These are phyloP conservation scores for Abortiporus biennis DNA, from an alignment of 1,284 basidiomycete species.

Conservation along the genomic window DNA sequence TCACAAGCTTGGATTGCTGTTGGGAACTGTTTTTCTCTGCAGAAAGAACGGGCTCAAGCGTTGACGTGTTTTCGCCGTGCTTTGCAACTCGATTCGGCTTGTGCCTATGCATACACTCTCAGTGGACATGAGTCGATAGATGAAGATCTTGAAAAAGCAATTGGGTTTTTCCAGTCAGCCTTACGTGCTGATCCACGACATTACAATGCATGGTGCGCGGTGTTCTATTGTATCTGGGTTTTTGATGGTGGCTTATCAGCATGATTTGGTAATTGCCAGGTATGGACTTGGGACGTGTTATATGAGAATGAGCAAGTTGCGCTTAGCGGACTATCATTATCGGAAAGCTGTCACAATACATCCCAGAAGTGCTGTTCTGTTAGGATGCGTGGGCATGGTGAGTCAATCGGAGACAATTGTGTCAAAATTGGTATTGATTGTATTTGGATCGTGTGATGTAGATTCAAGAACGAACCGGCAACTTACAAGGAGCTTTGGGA, in stretches of 20 bases:
- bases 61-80: conserved; percentile 90
- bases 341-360: conserved; percentile 86
- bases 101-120: conserved; percentile 89
- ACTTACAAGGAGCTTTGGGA: conserved; percentile 66
- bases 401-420: conserved; percentile 25
- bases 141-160: conserved; percentile 87
- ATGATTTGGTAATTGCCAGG: conserved; percentile 39
- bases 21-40: conserved; percentile 88
- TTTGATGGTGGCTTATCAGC: background rate
- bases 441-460: conserved; percentile 30
- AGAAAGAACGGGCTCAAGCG: conserved; percentile 87
- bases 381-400: conserved; percentile 89
- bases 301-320: conserved; percentile 83
- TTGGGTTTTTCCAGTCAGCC: conserved; percentile 85
- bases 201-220: conserved; percentile 88
- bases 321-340: conserved; percentile 92
- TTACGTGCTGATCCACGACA: conserved; percentile 83
- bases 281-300: conserved; percentile 96
- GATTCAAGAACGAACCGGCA: conserved; percentile 79
- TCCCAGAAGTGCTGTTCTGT: conserved; percentile 83
- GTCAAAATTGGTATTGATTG: conserved; percentile 11
- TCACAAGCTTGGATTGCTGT: conserved; percentile 93
- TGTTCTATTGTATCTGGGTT: conserved; percentile 7
- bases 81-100: conserved; percentile 74
- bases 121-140: conserved; percentile 93